Conservation (phyloP, 352 stramenopile species). For the Blastocystis sp. region DNA sequence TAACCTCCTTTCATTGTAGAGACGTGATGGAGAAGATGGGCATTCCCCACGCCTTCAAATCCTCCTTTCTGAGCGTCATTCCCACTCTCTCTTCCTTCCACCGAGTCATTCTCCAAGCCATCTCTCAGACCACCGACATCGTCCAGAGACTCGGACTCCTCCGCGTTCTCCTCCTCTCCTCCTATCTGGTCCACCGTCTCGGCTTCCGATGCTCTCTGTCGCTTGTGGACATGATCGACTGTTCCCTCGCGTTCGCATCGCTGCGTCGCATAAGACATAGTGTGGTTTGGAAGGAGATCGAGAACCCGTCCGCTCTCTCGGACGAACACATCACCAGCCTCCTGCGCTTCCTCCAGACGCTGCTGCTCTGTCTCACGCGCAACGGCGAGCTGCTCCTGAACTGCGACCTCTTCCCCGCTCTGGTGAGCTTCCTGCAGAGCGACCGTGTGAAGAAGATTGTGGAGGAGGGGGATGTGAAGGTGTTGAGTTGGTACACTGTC, state of each 20-base stretch:
- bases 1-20: not conserved
- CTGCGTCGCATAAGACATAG: not conserved
- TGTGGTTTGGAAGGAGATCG: not conserved
- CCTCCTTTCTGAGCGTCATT: not conserved
- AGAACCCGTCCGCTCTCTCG: not conserved
- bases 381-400: constrained; percentile 52
- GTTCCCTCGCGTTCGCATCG: not conserved
- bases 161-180: constrained; percentile 29
- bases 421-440: constrained; percentile 3
- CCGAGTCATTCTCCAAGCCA: not conserved
- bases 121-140: not conserved
- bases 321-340: not conserved
- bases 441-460: not conserved
- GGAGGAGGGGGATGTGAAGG: not conserved
- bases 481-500: constrained; percentile 32
- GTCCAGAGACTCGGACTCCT: not conserved
- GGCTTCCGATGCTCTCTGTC: constrained; percentile 7
- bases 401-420: constrained; percentile 38
- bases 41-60: constrained; percentile 21
- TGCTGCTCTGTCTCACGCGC: constrained; percentile 13
- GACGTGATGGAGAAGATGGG: constrained; percentile 57
- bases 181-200: constrained; percentile 23
- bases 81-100: constrained; percentile 19
- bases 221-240: constrained; percentile 29
- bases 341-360: constrained; percentile 26